Percentiles rank a stretch among this genome's conserved stretches.
Evolutionary conservation across 257 asterid species (phyloP).

Genomic region (Solanum peruvianum): DNA sequence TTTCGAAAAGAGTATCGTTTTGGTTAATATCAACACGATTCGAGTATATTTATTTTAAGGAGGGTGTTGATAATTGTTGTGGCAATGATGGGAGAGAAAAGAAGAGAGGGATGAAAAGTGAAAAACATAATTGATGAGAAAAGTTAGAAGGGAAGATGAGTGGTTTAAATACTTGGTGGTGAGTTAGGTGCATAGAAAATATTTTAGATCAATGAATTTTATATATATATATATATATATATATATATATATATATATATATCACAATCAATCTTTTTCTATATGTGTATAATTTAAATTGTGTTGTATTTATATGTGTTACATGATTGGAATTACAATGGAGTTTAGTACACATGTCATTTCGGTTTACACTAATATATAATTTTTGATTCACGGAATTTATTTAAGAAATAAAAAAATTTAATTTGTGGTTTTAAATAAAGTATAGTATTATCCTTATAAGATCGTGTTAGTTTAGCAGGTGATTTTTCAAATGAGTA

Average conservation of each 20-base stretch:
- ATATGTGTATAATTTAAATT: not conserved
- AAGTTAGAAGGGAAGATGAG: not conserved
- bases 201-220: not conserved
- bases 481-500: no score
- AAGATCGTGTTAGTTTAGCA: not conserved
- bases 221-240: no score
- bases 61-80: not conserved
- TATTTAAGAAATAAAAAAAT: not conserved
- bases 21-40: not conserved
- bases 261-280: not conserved
- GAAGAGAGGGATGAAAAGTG: not conserved
- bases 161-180: conserved; percentile 7
- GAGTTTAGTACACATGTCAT: not conserved
- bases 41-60: not conserved
- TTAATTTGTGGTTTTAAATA: not conserved
- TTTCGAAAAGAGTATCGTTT: not conserved
- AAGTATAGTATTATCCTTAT: fast-evolving
- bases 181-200: not conserved
- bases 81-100: not conserved
- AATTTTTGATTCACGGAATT: not conserved
- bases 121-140: conserved; percentile 14
- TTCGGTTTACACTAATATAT: not conserved
- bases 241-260: no score
- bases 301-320: not conserved
- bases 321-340: not conserved